A percentile compares a stretch with the other conserved stretches of the same genome.
Evolutionary conservation across 805 yeast species (phyloP).

Genomic region (Saccharomyces mikatae): DNA sequence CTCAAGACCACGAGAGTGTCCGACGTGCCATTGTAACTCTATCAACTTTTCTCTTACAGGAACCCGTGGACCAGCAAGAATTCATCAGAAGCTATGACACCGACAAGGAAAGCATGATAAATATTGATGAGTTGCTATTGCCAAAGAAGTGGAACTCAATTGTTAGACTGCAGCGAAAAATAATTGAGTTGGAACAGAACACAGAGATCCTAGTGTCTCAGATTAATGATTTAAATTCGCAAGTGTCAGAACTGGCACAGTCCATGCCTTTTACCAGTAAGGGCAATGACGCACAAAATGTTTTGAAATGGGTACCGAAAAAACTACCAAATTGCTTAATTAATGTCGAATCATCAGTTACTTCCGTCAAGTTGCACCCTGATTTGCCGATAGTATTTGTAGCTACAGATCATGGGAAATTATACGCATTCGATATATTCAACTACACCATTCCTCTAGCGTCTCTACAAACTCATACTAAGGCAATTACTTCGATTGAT

Average conservation of each 20-base stretch:
- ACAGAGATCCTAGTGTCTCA: constrained; percentile 41
- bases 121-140: constrained; percentile 5
- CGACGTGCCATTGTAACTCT: background rate
- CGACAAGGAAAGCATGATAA: background rate
- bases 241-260: constrained; percentile 19
- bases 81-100: background rate
- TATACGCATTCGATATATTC: constrained; percentile 62
- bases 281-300: background rate
- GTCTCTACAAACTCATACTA: constrained; percentile 67
- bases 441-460: constrained; percentile 54
- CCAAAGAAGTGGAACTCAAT: constrained; percentile 78
- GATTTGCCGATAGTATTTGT: constrained; percentile 53
- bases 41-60: background rate
- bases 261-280: background rate
- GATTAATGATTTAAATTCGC: constrained; percentile 23
- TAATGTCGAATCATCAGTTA: constrained; percentile 56
- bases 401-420: constrained; percentile 64
- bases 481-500: constrained; percentile 40
- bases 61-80: constrained; percentile 5
- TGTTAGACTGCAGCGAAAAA: constrained; percentile 64
- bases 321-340: constrained; percentile 36
- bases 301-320: constrained; percentile 55
- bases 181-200: constrained; percentile 61
- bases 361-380: constrained; percentile 67
- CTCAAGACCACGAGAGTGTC: background rate